Base-by-base conservation (phyloP, 129 eudicot species). In the Escallonia rubra region DNA sequence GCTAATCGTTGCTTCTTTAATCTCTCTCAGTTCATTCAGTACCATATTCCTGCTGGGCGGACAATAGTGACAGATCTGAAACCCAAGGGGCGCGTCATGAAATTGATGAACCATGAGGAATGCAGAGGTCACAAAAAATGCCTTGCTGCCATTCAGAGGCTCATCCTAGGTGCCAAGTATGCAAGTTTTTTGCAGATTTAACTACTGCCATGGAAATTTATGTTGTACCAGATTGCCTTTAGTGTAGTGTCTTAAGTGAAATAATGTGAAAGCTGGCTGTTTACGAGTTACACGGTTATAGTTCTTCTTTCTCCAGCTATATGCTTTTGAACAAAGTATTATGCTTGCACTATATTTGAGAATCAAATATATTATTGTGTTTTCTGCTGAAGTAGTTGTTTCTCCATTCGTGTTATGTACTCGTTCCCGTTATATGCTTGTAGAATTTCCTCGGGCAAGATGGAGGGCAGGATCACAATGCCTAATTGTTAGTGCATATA, bases 161-260 rank as follows among this genome's bases (percentile, higher is more conserved):
- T 82, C 23, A 78, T 78, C 62, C 63, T 82, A 46, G 87, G 87
- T n/a, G 80, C 87, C 83, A 82, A 78, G 64, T 82, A 82, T 52
- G 83, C 87, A 40, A 82, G 87, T 78, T 82, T 78, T 78, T 74
- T 82, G 75, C 87, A 82, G 76, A 83, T 62, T 66, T 82, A 68
- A 66, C 54, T 43, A 48, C 10, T 10, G 10, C 1, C 1, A 2
- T 53, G 0, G 57, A 53, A 53, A 13, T 53, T 53, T 13, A 4
- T 53, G 11, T 8, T 53, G n/a, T 53, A 53, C 57, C 57, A 11
- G n/a, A 4, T 4, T 53, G 10, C 14, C 5, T 53, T 2, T n/a
- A n/a, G n/a, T n/a, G n/a, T n/a, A n/a, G n/a, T 7, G 10, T 4
- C 3, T 13, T 1, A 53, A 15, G 57, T 53, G 2, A 53, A 15